Base-by-base conservation (phyloP, 1,284 basidiomycete genomes). In the Athelia sp. region DNA sequence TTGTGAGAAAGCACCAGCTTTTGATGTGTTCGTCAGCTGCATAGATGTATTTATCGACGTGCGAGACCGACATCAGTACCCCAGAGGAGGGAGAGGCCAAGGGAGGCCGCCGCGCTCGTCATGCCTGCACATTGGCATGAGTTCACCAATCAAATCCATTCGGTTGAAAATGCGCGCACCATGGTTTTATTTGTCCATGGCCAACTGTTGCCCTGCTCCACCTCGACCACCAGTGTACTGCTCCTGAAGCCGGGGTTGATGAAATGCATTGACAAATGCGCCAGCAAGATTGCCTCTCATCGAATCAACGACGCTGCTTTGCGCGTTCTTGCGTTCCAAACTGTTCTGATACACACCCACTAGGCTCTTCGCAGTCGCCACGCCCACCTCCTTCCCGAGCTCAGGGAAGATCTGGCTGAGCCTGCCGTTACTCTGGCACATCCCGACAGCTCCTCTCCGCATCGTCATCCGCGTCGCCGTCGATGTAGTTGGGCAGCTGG, bases 121-220 rank as follows among this genome's bases (percentile, higher is more conserved):
- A 98, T 98, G 52, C 93, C 93, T 89, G 3, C 26, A 21, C 38
- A 53, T 26, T 22, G 52, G 40, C 15, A 19, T n/a, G 15, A 35
- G 32, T 14, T n/a, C 32, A 17, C 24, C 32, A 42, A 46, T 22
- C 48, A 43, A 43, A 45, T 10, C 19, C n/a, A 34, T 34, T 11
- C 32, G 32, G 32, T n/a, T n/a, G 32, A n/a, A n/a, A n/a, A 34
- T 34, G 32, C 29, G 23, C 3, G 58, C 75, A 86, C 90, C 91
- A 54, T 97, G 90, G 50, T 98, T 72, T 98, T 98, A 75, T 98
- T 98, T 81, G 98, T 98, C 78, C 99, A 99, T 56, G 99, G 94
- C 92, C 95, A 99, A 59, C 92, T 95, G 67, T 87, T 90, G 19
- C 96, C 96, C 62, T 98, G 95, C 51, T 93, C 90, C 1, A 95